These are phyloP conservation scores for Populus hybrid DNA, from an alignment of 441 rosid genomes.

Conservation along the genomic window DNA sequence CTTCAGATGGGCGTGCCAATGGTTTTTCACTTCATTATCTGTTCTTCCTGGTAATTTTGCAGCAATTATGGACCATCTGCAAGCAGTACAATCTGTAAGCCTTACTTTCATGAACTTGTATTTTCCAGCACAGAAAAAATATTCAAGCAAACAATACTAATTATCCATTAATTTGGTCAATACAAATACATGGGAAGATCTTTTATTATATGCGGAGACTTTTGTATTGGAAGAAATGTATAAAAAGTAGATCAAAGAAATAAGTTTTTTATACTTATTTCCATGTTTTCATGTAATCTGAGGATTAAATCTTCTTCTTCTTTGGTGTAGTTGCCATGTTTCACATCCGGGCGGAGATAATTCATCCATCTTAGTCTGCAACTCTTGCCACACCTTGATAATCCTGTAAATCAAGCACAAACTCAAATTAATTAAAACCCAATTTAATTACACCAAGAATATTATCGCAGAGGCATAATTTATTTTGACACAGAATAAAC, in stretches of 20 bases:
- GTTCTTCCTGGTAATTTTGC: conserved; percentile 38
- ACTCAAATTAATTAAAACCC: neutral
- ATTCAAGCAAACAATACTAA: neutral
- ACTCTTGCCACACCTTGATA: conserved; percentile 64
- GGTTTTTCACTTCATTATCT: conserved; percentile 41
- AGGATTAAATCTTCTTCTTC: conserved; percentile 51
- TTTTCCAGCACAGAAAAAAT: neutral
- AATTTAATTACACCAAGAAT: neutral
- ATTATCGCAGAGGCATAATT: too few relatives aligned
- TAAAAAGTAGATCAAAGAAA: neutral
- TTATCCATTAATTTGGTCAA: neutral
- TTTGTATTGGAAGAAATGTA: neutral
- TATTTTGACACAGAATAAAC: neutral
- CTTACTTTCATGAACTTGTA: neutral
- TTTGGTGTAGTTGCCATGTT: conserved; percentile 43
- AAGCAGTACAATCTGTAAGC: neutral
- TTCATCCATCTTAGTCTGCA: conserved; percentile 30
- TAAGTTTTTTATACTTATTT: conserved; percentile 35
- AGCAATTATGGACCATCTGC: conserved; percentile 47
- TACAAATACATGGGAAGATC: neutral
- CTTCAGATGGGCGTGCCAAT: conserved; percentile 41
- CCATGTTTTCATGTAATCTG: conserved; percentile 40
- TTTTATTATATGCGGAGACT: neutral
- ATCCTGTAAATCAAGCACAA: conserved; percentile 30
- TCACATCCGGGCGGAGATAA: conserved; percentile 44